Conservation (phyloP, 2,329 filamentous ascomycete genomes). For the Uncinocarpus reesii region DNA sequence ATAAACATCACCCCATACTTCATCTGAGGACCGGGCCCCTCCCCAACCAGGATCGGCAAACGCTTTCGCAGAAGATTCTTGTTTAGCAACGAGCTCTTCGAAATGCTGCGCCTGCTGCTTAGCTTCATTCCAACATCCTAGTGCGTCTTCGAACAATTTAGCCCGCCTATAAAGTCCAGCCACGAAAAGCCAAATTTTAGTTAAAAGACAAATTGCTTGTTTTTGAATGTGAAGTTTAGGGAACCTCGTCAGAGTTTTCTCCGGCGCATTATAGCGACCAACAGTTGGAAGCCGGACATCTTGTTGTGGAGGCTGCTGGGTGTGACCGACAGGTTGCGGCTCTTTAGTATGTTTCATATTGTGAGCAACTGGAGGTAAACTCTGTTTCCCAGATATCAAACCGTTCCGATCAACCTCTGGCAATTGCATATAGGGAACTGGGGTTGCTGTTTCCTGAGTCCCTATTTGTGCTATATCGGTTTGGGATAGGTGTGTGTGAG, state of each 20-base stretch:
- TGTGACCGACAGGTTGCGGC: slow-evolving; percentile 29
- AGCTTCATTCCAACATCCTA: slow-evolving; percentile 71
- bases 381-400: slow-evolving; percentile 18
- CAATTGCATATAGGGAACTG: slow-evolving; percentile 1
- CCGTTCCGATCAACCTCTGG: slow-evolving; percentile 6
- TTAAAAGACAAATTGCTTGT: slow-evolving; percentile 50
- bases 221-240: slow-evolving; percentile 43
- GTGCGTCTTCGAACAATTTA: slow-evolving; percentile 66
- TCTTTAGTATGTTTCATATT: slow-evolving; percentile 30
- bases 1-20: slow-evolving; percentile 73
- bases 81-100: slow-evolving; percentile 55
- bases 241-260: slow-evolving; percentile 40
- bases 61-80: slow-evolving; percentile 52
- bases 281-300: slow-evolving; percentile 31
- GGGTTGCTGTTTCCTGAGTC: slow-evolving; percentile 4
- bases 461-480: not conserved
- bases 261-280: slow-evolving; percentile 33
- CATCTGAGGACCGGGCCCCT: slow-evolving; percentile 67
- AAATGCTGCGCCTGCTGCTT: slow-evolving; percentile 61
- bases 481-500: not conserved
- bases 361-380: slow-evolving; percentile 28
- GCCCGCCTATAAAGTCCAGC: slow-evolving; percentile 79
- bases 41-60: slow-evolving; percentile 64
- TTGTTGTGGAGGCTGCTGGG: slow-evolving; percentile 36
- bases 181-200: slow-evolving; percentile 83